A percentile compares a stretch with the other conserved stretches of the same genome.
Conservation (phyloP, 73 alveolate genomes). For the Paramecium primaurelia region DNA sequence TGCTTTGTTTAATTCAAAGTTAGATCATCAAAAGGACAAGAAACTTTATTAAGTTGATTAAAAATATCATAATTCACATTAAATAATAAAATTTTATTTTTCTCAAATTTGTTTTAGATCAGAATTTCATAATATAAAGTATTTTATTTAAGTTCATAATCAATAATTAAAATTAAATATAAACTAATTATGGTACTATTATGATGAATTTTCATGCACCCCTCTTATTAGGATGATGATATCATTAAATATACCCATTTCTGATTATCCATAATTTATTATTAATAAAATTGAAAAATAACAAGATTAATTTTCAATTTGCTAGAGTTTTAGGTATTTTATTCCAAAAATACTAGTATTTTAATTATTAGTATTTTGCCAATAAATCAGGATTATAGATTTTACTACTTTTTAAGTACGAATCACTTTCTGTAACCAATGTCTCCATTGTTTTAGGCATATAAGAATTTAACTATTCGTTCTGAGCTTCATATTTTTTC, state of each 20-base stretch:
- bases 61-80: neutral
- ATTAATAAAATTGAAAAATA: neutral
- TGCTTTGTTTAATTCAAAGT: neutral
- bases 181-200: neutral
- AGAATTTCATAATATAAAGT: neutral
- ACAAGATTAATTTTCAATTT: neutral
- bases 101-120: neutral
- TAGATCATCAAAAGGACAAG: neutral
- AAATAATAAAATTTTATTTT: neutral
- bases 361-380: neutral
- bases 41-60: neutral
- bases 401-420: neutral
- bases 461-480: neutral
- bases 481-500: neutral
- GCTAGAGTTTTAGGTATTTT: neutral
- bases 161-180: neutral
- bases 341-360: neutral
- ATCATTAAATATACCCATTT: neutral
- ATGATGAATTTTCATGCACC: conserved; percentile 27
- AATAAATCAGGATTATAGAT: neutral
- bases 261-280: neutral
- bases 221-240: conserved; percentile 14
- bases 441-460: neutral
- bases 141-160: neutral
- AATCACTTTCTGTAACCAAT: neutral